These are phyloP conservation scores for Trametes cubensis DNA, from an alignment of 768 basidiomycete genomes.

Conservation along the genomic window DNA sequence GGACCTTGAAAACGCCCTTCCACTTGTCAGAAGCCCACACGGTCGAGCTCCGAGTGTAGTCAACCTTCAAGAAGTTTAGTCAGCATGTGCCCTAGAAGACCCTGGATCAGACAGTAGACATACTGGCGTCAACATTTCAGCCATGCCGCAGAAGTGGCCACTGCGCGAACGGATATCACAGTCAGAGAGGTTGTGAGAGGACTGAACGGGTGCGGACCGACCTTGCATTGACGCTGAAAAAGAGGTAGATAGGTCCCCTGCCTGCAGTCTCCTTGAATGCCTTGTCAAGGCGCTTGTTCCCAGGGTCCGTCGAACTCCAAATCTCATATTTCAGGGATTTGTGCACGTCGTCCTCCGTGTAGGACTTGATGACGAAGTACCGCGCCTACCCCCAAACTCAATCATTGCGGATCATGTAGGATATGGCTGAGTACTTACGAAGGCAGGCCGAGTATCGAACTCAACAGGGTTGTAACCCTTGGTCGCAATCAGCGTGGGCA, in stretches of 20 bases:
- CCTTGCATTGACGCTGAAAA: conserved; percentile 97
- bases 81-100: background rate
- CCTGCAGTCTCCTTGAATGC: conserved; percentile 95
- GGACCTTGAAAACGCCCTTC: conserved; percentile 99
- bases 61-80: conserved; percentile 55
- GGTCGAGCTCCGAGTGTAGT: conserved; percentile 91
- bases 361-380: conserved; percentile 98
- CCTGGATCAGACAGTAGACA: conserved; percentile 29
- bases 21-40: conserved; percentile 99
- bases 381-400: conserved; percentile 58
- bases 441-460: conserved; percentile 80
- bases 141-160: conserved; percentile 98
- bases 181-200: background rate
- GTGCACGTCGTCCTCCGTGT: conserved; percentile 98
- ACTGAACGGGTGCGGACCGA: conserved; percentile 22
- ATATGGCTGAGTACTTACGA: conserved; percentile 50
- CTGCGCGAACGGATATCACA: conserved; percentile 39
- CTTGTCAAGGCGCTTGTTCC: conserved; percentile 96
- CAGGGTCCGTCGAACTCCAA: conserved; percentile 96
- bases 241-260: conserved; percentile 93
- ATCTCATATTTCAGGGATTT: conserved; percentile 98
- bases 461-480: conserved; percentile 91
- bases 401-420: conserved; percentile 10
- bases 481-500: conserved; percentile 78
- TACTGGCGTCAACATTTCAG: conserved; percentile 95